Percentiles rank a stretch among this genome's conserved stretches.
Conservation (phyloP, 768 basidiomycete species). For the Obba rivulosa region DNA sequence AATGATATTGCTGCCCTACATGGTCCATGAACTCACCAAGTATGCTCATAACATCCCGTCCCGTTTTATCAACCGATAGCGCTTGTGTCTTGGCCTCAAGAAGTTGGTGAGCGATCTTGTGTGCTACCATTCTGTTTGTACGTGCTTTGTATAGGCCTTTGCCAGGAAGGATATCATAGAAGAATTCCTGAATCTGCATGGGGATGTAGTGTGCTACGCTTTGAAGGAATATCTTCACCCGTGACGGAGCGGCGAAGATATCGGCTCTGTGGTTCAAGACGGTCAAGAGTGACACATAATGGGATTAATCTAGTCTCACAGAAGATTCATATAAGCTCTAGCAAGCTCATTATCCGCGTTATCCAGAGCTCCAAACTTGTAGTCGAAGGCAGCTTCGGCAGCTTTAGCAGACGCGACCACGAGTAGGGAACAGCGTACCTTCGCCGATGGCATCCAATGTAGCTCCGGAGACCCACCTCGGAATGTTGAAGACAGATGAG, state of each 20-base stretch:
- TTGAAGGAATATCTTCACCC: slow-evolving; percentile 42
- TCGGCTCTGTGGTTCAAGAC: slow-evolving; percentile 31
- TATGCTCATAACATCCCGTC: slow-evolving; percentile 52
- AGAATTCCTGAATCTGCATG: slow-evolving; percentile 36
- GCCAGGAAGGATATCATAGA: slow-evolving; percentile 42
- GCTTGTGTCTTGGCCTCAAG: slow-evolving; percentile 44
- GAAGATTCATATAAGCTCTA: slow-evolving; percentile 46
- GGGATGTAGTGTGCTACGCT: slow-evolving; percentile 36
- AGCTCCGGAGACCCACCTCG: slow-evolving; percentile 35
- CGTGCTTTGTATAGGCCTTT: slow-evolving; percentile 37
- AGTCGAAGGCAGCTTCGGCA: slow-evolving; percentile 32
- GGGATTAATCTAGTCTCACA: slow-evolving; percentile 16
- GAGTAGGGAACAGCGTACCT: slow-evolving; percentile 18
- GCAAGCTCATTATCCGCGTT: slow-evolving; percentile 47
- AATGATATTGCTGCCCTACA: slow-evolving; percentile 8
- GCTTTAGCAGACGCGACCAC: not conserved
- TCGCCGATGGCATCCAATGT: slow-evolving; percentile 36
- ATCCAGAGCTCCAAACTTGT: slow-evolving; percentile 49
- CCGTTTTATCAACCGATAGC: slow-evolving; percentile 41
- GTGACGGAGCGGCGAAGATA: slow-evolving; percentile 43
- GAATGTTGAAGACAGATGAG: slow-evolving; percentile 40
- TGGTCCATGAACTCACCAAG: slow-evolving; percentile 33
- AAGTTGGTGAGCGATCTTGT: slow-evolving; percentile 39
- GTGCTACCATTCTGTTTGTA: slow-evolving; percentile 11
- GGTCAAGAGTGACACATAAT: not conserved